Percentiles rank a stretch among this genome's conserved stretches.
These are phyloP conservation scores for Dicorynia guianensis DNA, from an alignment of 306 rosid genomes.

Conservation along the genomic window DNA sequence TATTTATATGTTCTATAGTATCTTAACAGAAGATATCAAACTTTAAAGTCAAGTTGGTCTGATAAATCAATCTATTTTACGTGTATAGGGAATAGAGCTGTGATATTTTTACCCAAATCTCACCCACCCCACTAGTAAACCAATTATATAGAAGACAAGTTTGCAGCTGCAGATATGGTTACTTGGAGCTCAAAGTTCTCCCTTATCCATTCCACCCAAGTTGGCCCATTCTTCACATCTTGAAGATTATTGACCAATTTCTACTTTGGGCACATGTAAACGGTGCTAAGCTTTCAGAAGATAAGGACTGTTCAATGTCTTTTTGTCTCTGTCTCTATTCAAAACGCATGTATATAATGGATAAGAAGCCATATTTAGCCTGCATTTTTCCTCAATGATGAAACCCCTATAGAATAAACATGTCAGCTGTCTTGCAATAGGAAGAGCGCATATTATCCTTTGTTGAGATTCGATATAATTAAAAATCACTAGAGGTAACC, in stretches of 20 bases:
- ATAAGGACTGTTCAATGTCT: slow-evolving; percentile 34
- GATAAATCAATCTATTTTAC: not conserved
- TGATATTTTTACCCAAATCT: slow-evolving; percentile 11
- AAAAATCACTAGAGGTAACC: no score
- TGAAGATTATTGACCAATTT: slow-evolving; percentile 39
- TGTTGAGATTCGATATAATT: no score
- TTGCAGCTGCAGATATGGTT: slow-evolving; percentile 29
- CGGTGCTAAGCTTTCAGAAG: slow-evolving; percentile 30
- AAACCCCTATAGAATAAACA: not conserved
- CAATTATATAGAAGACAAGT: slow-evolving; percentile 16
- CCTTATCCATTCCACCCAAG: slow-evolving; percentile 26
- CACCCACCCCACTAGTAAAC: slow-evolving; percentile 17
- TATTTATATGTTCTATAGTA: not conserved
- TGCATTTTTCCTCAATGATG: not conserved
- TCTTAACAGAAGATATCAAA: slow-evolving; percentile 4
- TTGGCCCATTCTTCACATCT: slow-evolving; percentile 36
- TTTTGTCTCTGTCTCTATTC: not conserved
- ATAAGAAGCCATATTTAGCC: not conserved
- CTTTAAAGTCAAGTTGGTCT: not conserved
- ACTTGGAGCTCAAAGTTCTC: slow-evolving; percentile 5
- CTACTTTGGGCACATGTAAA: slow-evolving; percentile 37
- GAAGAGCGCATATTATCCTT: no score
- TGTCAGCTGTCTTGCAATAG: not conserved
- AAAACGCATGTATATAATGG: not conserved
- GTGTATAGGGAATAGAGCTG: not conserved